Evolutionary conservation across 108 stramenopile species (phyloP).

Genomic region (Discostella pseudostelligera): DNA sequence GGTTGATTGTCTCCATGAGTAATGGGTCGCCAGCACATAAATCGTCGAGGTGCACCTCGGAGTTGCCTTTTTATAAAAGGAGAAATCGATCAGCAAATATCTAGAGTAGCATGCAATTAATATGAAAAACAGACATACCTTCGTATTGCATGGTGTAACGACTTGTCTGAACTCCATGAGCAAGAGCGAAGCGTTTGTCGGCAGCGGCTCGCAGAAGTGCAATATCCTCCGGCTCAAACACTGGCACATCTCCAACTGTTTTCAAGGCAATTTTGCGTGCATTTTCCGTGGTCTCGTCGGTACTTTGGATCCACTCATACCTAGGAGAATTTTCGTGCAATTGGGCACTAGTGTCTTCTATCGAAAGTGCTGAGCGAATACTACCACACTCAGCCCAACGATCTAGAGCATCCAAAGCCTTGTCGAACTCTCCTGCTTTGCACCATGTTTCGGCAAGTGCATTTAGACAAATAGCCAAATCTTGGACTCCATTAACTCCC

Average conservation of each 20-base stretch:
- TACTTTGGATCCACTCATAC: conserved; percentile 33
- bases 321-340: conserved; percentile 16
- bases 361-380: conserved; percentile 26
- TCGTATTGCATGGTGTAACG: conserved; percentile 46
- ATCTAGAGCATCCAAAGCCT: conserved; percentile 29
- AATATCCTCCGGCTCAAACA: conserved; percentile 36
- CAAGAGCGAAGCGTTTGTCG: conserved; percentile 37
- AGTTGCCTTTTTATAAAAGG: conserved; percentile 20
- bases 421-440: conserved; percentile 40
- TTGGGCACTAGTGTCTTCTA: conserved; percentile 16
- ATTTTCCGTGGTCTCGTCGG: conserved; percentile 2
- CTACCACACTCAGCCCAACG: conserved; percentile 44
- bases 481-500: conserved; percentile 33
- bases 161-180: conserved; percentile 33
- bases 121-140: conserved; percentile 2
- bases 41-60: conserved; percentile 42
- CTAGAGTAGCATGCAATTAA: not conserved
- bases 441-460: conserved; percentile 30
- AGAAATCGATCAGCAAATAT: not conserved
- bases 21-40: conserved; percentile 30
- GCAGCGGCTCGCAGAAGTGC: conserved; percentile 29
- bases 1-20: conserved; percentile 33
- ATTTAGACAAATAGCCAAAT: conserved; percentile 34
- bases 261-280: conserved; percentile 21
- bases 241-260: conserved; percentile 26